phyloP scores from a whole-genome alignment of 148 eudicot genomes.

The Chenopodium quinoa region DNA sequence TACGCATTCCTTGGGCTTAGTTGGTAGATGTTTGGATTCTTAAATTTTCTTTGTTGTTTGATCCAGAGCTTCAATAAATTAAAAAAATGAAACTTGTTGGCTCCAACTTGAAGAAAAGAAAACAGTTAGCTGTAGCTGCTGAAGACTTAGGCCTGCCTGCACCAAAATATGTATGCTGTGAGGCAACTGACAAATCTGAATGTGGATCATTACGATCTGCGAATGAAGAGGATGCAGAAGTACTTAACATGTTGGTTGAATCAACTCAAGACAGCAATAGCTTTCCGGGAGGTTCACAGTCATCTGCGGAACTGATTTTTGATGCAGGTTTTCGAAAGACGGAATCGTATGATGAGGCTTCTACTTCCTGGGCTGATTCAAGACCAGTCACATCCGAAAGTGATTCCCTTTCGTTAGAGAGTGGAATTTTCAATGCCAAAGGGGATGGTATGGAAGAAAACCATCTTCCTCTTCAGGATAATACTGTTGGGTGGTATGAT shows the following conservation, averaged over 20 bases:
- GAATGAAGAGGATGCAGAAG: conserved; percentile 7
- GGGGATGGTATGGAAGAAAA: conserved; percentile 19
- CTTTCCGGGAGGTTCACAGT: conserved; percentile 17
- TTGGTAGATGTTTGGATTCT: not conserved
- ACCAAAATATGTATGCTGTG: conserved; percentile 28
- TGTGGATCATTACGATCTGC: not conserved
- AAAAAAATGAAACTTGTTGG: conserved; percentile 12
- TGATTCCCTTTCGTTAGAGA: conserved; percentile 1
- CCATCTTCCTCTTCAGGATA: not conserved
- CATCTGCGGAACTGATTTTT: conserved; percentile 10
- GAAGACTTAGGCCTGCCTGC: conserved; percentile 25
- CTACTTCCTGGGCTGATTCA: conserved; percentile 24
- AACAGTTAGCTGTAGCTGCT: conserved; percentile 12
- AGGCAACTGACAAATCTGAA: conserved; percentile 5
- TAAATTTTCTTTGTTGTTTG: not conserved
- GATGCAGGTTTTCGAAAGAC: not conserved
- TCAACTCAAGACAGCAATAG: conserved; percentile 28
- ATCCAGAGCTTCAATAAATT: conserved; percentile 6
- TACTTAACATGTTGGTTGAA: not conserved
- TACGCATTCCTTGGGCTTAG: not conserved
- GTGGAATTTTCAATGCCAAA: not conserved
- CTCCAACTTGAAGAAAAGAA: conserved; percentile 31
- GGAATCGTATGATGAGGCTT: conserved; percentile 28
- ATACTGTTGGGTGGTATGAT: conserved; percentile 13
- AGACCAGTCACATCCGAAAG: not conserved